Base-by-base conservation (phyloP, 2,329 filamentous ascomycete genomes). In the Polychaeton citri region DNA sequence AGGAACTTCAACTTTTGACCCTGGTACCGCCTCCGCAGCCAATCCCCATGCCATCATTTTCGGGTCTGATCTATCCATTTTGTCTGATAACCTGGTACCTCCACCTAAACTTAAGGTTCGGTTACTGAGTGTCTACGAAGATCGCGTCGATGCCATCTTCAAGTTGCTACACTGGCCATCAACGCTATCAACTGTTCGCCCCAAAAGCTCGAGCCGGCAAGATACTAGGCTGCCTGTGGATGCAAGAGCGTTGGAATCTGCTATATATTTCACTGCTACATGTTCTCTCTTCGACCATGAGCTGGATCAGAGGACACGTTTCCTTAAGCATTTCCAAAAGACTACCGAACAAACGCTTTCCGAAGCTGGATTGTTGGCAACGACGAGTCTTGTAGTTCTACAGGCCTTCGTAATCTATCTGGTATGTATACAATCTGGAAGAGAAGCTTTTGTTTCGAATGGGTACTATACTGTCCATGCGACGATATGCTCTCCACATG, bases 161-260 rank as follows among this genome's bases (percentile, higher is more conserved):
- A 39, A 39, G 28, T 30, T 34, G 4, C 19, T 42, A 2, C 40
- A 42, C 28, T 42, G 37, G 40, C 40, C 40, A 1, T 31, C 37
- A 13, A 38, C 34, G 3, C n/a, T 19, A 13, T 6, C 9, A 2
- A 40, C 38, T 21, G 9, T 13, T 19, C 10, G 26, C 12, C 12
- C 15, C 13, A 13, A 28, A 10, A 28, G 15, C 21, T 2, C 10
- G 12, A 37, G 12, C 10, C 17, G n/a, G n/a, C n/a, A n/a, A n/a
- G n/a, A n/a, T n/a, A n/a, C n/a, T n/a, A n/a, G n/a, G 18, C n/a
- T 6, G 32, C 33, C 16, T 17, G n/a, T 13, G 8, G 21, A 8
- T 13, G 8, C 8, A 13, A 33, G 30, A 35, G 26, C 34, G 21
- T 20, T 42, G 8, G 31, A 33, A 33, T 21, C 18, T 18, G 33